Evolutionary conservation across 2,329 filamentous ascomycete genomes (phyloP), one percentile per base, ranked within the genome.

Genomic region (Sporothrix variecibatus): DNA sequence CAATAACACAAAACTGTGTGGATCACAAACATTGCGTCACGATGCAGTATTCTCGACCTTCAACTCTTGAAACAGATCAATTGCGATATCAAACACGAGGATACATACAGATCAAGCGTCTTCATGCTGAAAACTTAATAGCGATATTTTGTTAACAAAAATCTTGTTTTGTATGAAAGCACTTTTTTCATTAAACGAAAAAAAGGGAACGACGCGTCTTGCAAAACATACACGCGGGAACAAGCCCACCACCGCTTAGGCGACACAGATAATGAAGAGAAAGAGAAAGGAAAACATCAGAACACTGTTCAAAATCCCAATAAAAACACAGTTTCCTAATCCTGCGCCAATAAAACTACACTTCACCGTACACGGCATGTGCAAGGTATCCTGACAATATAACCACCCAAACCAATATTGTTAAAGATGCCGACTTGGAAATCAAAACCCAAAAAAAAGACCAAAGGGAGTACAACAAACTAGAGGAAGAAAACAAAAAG

Each of bases 361-460:
- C 67, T 51, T 53, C 67, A 69, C 46, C 67, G 20, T 53, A 53
- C 67, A 69, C 28, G 31, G 67, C 31, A 49, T 69, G 67, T 69
- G 67, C 34, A 69, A 46, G 67, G 67, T 69, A 69, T 53, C 67
- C 43, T 69, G 46, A 53, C 67, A 69, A 69, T 68, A 69, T 69
- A 69, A 69, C 67, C 67, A 51, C 67, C 67, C 67, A 69, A 69
- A 20, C 65, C 26, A 34, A 67, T 67, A 67, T 53, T 69, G 46
- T 34, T 34, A 26, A 68, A 68, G 43, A 51, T 49, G 40, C 40
- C 40, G 43, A 49, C 26, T 51, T n/a, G 28, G 17, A 68, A 46
- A 34, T 49, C 34, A 64, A 23, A 64, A 68, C 40, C 38, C 23
- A 34, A 15, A 40, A 49, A 58, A 28, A 64, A 49, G 43, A 53